Evolutionary conservation across 352 stramenopile genomes (phyloP), one percentile per base, ranked within the genome.

Genomic region (Blastocystis sp.): DNA sequence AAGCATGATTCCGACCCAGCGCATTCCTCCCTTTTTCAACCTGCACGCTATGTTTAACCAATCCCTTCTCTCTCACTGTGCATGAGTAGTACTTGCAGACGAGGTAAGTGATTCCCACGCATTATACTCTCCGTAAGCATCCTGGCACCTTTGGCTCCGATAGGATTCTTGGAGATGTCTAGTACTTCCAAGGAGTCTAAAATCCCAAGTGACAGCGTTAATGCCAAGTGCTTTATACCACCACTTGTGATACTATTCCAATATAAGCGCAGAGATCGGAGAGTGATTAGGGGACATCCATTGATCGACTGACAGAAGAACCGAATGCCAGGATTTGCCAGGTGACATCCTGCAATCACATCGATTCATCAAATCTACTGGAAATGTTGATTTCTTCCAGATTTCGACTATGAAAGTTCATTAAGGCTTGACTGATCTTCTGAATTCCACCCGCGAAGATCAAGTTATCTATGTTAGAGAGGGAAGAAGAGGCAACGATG

Each of bases 381-480:
- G 73, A 84, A 26, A 84, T 43, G 73, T 84, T 53, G 73, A 84
- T 37, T 26, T 53, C 29, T 53, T 84, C 43, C 20, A 84, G 29
- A 53, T 84, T 84, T n/a, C 73, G 47, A 45, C 73, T 66, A 34
- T 68, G 73, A 53, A 69, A 69, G 47, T 84, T 26, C 13, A 84
- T 64, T 37, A 84, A 54, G 1, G 50, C 13, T 37, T 34, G 50
- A 43, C 53, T n/a, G 73, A 84, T 64, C 29, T 64, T 63, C n/a
- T 68, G 43, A 23, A 84, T 50, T 0, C 73, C 73, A n/a, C 54
- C 73, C 18, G 26, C 54, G 41, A 84, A 84, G 73, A 84, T 29
- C 6, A 84, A 55, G 39, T 84, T 84, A 29, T 84, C 73, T 84
- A 43, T n/a, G 18, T 4, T 13, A 68, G 9, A 84, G 23, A 34